Conservation (phyloP, 192 early-diverging fungal species). For the Rhizophlyctis rosea region DNA sequence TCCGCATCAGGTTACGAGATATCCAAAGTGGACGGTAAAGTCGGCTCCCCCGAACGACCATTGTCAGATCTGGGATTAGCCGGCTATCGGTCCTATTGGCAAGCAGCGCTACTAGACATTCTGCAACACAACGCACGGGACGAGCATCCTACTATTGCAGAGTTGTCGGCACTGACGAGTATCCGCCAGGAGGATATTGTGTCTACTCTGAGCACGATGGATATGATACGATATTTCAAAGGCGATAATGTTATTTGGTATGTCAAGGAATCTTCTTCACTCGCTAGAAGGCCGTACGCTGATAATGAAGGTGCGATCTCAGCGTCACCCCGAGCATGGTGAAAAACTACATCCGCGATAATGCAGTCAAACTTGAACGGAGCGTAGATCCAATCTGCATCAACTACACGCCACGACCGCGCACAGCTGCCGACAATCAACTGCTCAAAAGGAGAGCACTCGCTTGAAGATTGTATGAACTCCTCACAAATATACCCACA, state of each 20-base stretch:
- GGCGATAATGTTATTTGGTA: slow-evolving; percentile 28
- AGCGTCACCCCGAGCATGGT: not conserved
- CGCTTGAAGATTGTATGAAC: no score
- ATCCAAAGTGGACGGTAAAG: slow-evolving; percentile 61
- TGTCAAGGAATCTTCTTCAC: not conserved
- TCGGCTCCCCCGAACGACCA: slow-evolving; percentile 86
- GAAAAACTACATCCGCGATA: not conserved
- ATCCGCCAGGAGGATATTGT: slow-evolving; percentile 83
- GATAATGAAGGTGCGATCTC: no score
- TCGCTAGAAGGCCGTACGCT: no score
- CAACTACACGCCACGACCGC: not conserved
- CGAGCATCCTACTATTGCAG: slow-evolving; percentile 38
- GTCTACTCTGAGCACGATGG: slow-evolving; percentile 66
- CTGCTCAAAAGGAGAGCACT: no score
- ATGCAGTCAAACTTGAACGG: not conserved
- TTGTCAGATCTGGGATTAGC: slow-evolving; percentile 78
- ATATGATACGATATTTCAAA: slow-evolving; percentile 57
- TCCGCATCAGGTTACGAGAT: slow-evolving; percentile 83
- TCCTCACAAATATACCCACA: no score
- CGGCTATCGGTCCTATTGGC: slow-evolving; percentile 84
- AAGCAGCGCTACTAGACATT: slow-evolving; percentile 59
- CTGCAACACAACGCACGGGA: slow-evolving; percentile 24
- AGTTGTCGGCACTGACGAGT: slow-evolving; percentile 63
- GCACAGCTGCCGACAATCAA: no score
- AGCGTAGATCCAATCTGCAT: not conserved